A percentile compares a stretch with the other conserved stretches of the same genome.
These are phyloP conservation scores for Brassica carinata DNA, from an alignment of 345 rosid species.

Conservation along the genomic window DNA sequence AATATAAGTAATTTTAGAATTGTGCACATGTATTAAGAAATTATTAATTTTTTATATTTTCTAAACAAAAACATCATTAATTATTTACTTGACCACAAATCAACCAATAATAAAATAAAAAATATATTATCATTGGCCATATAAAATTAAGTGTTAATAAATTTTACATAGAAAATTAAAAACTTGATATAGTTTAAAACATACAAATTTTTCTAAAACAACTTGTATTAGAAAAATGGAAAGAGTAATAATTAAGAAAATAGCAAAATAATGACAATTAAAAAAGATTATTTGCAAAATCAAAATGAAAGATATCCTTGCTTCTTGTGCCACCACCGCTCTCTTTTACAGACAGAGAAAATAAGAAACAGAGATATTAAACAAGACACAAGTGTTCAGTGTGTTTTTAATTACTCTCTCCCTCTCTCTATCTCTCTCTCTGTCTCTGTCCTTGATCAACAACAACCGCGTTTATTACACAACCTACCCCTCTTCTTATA, in stretches of 20 bases:
- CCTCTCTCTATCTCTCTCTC: slow-evolving; percentile 9
- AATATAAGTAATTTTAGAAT: too few relatives aligned
- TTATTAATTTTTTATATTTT: too few relatives aligned
- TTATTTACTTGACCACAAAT: too few relatives aligned
- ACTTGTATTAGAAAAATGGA: too few relatives aligned
- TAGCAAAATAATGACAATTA: slow-evolving; percentile 1
- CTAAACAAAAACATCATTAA: too few relatives aligned
- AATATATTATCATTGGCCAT: too few relatives aligned
- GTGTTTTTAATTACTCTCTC: slow-evolving; percentile 14
- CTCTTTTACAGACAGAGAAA: slow-evolving; percentile 25
- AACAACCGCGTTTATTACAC: slow-evolving; percentile 49
- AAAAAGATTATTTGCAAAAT: slow-evolving; percentile 18
- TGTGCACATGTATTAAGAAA: too few relatives aligned
- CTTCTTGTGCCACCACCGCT: slow-evolving; percentile 44
- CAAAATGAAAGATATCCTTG: slow-evolving; percentile 32
- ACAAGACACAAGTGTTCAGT: slow-evolving; percentile 43
- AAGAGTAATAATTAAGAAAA: neutral
- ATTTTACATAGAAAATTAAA: too few relatives aligned
- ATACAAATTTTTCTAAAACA: too few relatives aligned
- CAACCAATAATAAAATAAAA: too few relatives aligned
- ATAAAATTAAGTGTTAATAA: too few relatives aligned
- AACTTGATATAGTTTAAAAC: too few relatives aligned
- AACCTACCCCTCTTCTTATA: neutral
- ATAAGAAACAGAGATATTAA: slow-evolving; percentile 34
- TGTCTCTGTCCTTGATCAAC: slow-evolving; percentile 20